Conservation (phyloP, 345 rosid species). For the Acer negundo region DNA sequence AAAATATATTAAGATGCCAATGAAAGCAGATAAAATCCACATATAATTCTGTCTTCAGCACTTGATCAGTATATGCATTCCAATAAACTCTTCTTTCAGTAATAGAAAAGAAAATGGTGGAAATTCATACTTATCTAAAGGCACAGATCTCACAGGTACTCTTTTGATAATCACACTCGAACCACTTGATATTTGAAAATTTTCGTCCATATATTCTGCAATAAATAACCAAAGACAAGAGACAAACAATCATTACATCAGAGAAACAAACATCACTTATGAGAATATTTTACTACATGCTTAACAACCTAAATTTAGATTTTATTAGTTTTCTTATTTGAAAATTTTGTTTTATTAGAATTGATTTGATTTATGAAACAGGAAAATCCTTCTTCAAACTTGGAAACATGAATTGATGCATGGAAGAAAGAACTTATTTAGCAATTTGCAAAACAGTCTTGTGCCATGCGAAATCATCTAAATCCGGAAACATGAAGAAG, state of each 20-base stretch:
- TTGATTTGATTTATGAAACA: not conserved
- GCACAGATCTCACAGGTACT: conserved; percentile 44
- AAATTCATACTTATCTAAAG: conserved; percentile 24
- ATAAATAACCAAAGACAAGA: not conserved
- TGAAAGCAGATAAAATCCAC: not conserved
- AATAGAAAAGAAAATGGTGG: not conserved
- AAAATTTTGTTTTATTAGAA: not conserved
- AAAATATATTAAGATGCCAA: not conserved
- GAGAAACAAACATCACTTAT: not conserved
- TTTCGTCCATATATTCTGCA: conserved; percentile 44
- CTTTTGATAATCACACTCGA: conserved; percentile 53
- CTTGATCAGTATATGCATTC: not conserved
- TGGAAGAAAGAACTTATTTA: not conserved
- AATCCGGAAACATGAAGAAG: not conserved
- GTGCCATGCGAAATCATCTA: not conserved
- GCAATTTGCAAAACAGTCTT: not conserved
- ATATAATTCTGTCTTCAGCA: not conserved
- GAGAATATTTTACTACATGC: not conserved
- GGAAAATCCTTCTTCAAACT: not conserved
- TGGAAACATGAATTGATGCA: not conserved
- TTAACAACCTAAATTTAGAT: not conserved
- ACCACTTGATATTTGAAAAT: conserved; percentile 39
- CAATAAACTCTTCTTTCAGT: not conserved
- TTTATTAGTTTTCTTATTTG: not conserved
- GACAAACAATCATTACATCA: not conserved